Base-by-base conservation (phyloP, 805 yeast genomes). In the Naumovozyma dairenensis region DNA sequence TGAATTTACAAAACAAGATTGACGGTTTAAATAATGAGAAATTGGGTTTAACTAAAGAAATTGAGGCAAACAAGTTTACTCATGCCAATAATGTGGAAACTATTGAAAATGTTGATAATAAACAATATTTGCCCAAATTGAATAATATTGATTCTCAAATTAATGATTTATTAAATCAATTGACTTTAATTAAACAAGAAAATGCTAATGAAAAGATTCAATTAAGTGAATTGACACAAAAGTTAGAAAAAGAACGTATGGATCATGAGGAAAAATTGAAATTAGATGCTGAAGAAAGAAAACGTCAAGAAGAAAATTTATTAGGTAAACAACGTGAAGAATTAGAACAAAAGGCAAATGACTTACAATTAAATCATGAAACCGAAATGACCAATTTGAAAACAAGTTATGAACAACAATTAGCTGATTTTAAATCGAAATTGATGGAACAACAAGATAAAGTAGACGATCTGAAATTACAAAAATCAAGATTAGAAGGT, bases 161-260 rank as follows among this genome's bases (percentile, higher is more conserved):
- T 21, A 38, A 51, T 4, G 29, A 29, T 2, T 36, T 41, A 25
- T 35, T 53, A 18, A 34, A 40, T 21, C 36, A 48, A 18, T 28
- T 55, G 33, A 36, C 58, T 1, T 14, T 46, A 2, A 37, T 55
- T 16, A 53, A 51, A 33, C 57, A 53, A 28, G 58, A 53, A 30
- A 46, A 44, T 16, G 40, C 53, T 9, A 48, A 53, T 29, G 59
- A 54, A 36, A 45, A 45, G 16, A 33, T 48, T 21, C 46, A 48
- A 32, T 34, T 54, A 6, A 32, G 49, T 3, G 47, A 42, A 9
- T 38, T 55, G 7, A 46, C 57, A 2, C 51, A 53, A 29, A 48
- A 50, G 25, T 38, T 55, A 28, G 55, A 54, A 21, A 39, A 46
- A 15, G 52, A 49, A 28, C 46, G 48, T 27, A 38, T 37, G 20